phyloP scores from a whole-genome alignment of 2,329 filamentous ascomycete genomes.

The Nothophoma quercina region DNA sequence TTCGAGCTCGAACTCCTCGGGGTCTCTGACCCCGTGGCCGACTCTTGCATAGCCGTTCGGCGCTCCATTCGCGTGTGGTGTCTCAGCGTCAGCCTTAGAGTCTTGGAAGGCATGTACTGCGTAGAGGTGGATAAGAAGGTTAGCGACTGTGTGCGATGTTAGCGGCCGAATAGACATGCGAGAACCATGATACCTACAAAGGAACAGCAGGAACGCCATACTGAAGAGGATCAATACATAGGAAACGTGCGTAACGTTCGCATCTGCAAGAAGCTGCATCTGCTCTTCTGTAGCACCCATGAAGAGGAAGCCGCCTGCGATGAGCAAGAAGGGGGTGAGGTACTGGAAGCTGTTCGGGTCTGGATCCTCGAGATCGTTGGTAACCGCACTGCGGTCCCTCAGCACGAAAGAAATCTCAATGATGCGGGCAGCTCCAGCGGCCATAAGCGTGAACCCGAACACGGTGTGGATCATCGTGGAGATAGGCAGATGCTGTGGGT shows the following conservation, averaged over 20 bases:
- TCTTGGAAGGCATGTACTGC: conserved; percentile 65
- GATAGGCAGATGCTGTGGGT: conserved; percentile 82
- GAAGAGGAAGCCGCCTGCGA: conserved; percentile 92
- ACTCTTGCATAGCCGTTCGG: conserved; percentile 55
- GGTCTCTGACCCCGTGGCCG: conserved; percentile 73
- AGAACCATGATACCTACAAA: conserved; percentile 65
- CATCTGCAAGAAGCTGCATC: conserved; percentile 77
- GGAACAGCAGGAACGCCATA: conserved; percentile 86
- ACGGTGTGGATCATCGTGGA: conserved; percentile 87
- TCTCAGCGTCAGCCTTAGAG: conserved; percentile 47
- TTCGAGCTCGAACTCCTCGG: conserved; percentile 92
- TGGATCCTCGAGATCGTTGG: conserved; percentile 71
- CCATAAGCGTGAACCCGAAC: conserved; percentile 97
- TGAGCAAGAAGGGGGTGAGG: conserved; percentile 77
- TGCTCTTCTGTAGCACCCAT: conserved; percentile 98
- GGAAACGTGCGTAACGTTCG: conserved; percentile 84
- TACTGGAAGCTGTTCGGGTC: conserved; percentile 78
- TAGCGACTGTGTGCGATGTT: conserved; percentile 64
- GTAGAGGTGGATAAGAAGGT: conserved; percentile 86
- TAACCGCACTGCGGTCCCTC: conserved; percentile 70
- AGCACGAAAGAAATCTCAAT: conserved; percentile 92
- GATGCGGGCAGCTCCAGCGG: conserved; percentile 80
- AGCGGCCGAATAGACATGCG: conserved; percentile 11
- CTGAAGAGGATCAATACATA: conserved; percentile 94
- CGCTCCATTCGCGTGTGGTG: conserved; percentile 34